Evolutionary conservation across 1,284 basidiomycete species (phyloP).

Genomic region (Fomitopsis schrenkii): DNA sequence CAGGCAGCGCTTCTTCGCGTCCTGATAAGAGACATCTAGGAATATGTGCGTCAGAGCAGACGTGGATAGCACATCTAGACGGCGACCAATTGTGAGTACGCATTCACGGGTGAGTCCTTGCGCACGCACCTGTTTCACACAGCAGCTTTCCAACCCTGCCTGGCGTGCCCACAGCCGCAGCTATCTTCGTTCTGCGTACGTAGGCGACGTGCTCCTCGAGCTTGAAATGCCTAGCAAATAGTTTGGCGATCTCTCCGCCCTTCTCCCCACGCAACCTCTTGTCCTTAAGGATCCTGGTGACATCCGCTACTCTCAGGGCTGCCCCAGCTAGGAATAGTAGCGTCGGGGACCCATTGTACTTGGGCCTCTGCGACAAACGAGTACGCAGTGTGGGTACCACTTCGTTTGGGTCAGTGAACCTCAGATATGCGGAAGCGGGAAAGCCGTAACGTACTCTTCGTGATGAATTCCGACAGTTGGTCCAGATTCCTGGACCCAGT

Average conservation of each 20-base stretch:
- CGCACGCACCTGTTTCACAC: slow-evolving; percentile 61
- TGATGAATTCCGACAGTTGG: slow-evolving; percentile 67
- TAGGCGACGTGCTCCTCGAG: slow-evolving; percentile 75
- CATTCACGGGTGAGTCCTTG: slow-evolving; percentile 24
- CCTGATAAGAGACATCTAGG: slow-evolving; percentile 65
- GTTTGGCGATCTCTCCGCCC: slow-evolving; percentile 79
- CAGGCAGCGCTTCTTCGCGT: slow-evolving; percentile 70
- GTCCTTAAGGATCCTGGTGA: slow-evolving; percentile 67
- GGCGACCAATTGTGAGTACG: slow-evolving; percentile 3
- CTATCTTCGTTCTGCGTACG: slow-evolving; percentile 70
- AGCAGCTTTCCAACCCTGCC: slow-evolving; percentile 78
- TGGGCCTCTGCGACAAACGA: slow-evolving; percentile 69
- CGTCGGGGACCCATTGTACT: slow-evolving; percentile 72
- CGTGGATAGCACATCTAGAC: slow-evolving; percentile 60
- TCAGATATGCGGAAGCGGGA: not conserved
- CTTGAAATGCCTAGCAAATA: slow-evolving; percentile 86
- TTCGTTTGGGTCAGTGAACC: slow-evolving; percentile 23
- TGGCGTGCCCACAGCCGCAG: slow-evolving; percentile 78
- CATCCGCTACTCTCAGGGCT: slow-evolving; percentile 75
- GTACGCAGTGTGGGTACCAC: slow-evolving; percentile 65
- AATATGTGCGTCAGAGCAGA: slow-evolving; percentile 79
- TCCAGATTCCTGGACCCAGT: slow-evolving; percentile 65
- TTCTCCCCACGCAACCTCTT: slow-evolving; percentile 68
- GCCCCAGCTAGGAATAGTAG: slow-evolving; percentile 73
- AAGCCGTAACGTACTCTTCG: slow-evolving; percentile 44